Base-by-base conservation (phyloP, 345 rosid species). In the Physaria fendleri region DNA sequence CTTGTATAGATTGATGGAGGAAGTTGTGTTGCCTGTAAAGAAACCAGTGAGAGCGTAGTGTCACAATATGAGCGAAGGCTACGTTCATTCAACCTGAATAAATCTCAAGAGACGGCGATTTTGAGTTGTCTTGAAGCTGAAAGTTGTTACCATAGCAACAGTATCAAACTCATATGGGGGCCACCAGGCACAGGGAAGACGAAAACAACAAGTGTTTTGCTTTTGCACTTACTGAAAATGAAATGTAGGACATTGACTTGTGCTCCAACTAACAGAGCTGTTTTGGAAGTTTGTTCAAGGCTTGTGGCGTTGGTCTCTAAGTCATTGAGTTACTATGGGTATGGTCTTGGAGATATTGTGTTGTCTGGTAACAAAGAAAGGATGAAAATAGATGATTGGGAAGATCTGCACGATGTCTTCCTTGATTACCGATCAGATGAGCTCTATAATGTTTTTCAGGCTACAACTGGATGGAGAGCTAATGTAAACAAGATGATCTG, bases 111-210 rank as follows among this genome's bases (percentile, higher is more conserved):
- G 17, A 64, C 25, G 10, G 83, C 77, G 20, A 51, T 81, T 30
- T 27, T 55, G 12, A 34, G 52, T 5, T 77, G 80, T 65, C 20
- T 73, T 2, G 38, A 38, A 12, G 47, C 41, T 21, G 34, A 42
- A 58, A 6, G 13, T 1, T 79, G 85, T 39, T 0, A 13, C 40
- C 82, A 81, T 48, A 2, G 3, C 56, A 66, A 58, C 51, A 49
- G 16, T 4, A 72, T 76, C 27, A 66, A 78, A 22, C 78, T 81
- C 2, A 70, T 81, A 4, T 76, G 78, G 86, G 86, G 86, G 5
- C 86, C 86, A 2, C 86, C 86, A 1, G 86, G 86, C 20, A 81
- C 86, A 0, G 83, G 83, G 41, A 81, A 81, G 64, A 81, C 86
- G 0, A 74, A 61, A 23, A 82, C 78, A 1, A 53, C 71, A n/a